These are phyloP conservation scores for Podospora pseudocomata DNA, from an alignment of 495 filamentous ascomycete species.

Conservation along the genomic window DNA sequence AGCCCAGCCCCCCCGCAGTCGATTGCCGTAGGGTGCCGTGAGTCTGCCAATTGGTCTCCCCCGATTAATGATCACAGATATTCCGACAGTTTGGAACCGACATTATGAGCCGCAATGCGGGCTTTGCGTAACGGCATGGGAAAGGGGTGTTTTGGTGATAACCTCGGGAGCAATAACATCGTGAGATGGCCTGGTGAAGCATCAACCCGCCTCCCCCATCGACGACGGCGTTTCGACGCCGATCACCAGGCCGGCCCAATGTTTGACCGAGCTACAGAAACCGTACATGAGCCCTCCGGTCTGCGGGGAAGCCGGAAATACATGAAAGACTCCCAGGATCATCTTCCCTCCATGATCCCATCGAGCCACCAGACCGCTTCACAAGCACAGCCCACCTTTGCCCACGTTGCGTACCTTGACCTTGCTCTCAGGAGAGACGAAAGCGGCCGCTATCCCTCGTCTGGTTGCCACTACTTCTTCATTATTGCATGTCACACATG, in stretches of 20 bases:
- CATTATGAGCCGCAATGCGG: conserved; percentile 10
- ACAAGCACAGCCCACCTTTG: background rate
- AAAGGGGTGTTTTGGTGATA: background rate
- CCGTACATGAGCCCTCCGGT: background rate
- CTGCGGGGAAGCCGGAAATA: background rate
- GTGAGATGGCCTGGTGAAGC: background rate
- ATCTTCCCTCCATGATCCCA: background rate
- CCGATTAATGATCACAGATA: background rate
- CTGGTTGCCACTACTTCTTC: background rate
- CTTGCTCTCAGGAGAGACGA: background rate
- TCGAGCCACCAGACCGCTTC: background rate
- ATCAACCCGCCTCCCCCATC: background rate
- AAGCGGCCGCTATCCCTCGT: background rate
- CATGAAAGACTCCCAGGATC: background rate
- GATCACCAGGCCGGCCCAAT: background rate
- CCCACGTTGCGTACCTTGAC: background rate
- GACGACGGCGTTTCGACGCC: background rate
- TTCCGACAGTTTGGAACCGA: conserved; percentile 19
- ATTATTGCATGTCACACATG: background rate
- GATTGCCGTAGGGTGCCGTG: conserved; percentile 17
- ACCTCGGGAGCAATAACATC: background rate
- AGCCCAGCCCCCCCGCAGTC: conserved; percentile 3
- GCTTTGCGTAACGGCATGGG: background rate
- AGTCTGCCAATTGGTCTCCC: conserved; percentile 21
- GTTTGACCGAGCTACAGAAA: background rate